phyloP scores from a whole-genome alignment of 305 asterid genomes.

The Petunia hybrid region DNA sequence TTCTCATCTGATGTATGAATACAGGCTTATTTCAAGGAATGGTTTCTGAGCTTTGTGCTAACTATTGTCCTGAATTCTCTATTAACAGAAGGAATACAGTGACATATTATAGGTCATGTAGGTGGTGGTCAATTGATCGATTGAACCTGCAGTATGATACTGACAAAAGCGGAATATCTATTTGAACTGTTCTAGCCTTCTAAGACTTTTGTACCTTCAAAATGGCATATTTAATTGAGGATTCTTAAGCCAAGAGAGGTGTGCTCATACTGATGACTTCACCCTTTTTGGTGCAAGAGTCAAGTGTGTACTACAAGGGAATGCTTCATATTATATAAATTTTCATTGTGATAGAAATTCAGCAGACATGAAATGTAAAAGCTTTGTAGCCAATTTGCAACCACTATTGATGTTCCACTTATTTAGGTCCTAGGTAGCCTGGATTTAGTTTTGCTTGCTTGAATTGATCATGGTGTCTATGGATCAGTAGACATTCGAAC shows the following conservation, averaged over 20 bases:
- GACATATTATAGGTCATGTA: constrained; percentile 50
- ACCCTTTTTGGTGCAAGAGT: neutral
- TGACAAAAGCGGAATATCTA: constrained; percentile 71
- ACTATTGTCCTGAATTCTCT: no score
- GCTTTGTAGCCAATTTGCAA: constrained; percentile 50
- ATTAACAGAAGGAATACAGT: constrained; percentile 30
- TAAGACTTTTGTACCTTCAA: constrained; percentile 51
- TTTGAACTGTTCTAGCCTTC: constrained; percentile 51
- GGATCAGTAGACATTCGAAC: neutral
- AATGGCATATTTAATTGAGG: constrained; percentile 60
- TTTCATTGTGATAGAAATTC: constrained; percentile 52
- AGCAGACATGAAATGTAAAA: constrained; percentile 76
- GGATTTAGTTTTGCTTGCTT: neutral
- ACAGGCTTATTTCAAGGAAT: no score
- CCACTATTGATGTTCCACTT: constrained; percentile 62
- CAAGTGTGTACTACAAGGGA: neutral
- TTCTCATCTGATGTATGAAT: no score
- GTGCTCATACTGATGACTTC: neutral
- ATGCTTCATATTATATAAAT: constrained; percentile 13
- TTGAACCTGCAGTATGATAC: constrained; percentile 69
- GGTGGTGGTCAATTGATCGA: constrained; percentile 87
- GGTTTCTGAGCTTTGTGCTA: no score
- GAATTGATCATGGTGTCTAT: neutral
- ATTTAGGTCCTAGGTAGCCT: constrained; percentile 69
- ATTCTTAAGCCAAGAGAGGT: constrained; percentile 63